Evolutionary conservation across 2,329 filamentous ascomycete genomes (phyloP), one percentile per base, ranked within the genome.

Genomic region (Cladosporium austrohemisphaericum): DNA sequence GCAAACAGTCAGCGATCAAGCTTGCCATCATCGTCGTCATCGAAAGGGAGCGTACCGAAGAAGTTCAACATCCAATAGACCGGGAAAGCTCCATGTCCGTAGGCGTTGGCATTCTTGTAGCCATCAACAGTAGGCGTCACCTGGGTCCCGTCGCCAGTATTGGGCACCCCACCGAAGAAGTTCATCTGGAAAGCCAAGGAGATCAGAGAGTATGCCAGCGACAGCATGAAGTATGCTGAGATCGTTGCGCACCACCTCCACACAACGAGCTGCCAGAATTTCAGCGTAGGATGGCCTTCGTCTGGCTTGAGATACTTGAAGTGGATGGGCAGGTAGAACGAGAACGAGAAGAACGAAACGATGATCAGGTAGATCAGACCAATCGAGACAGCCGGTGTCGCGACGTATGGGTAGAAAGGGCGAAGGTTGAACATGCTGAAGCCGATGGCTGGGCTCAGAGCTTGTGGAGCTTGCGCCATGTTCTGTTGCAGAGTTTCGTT

Each of bases 341-440:
- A 72, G 63, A 81, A 84, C 22, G 75, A 80, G 69, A 85, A 84
- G 68, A 85, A 85, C 0, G 80, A 78, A 32, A 85, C 72, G 57
- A 85, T 84, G 57, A 85, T 84, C 1, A 84, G 68, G 59, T 85
- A 85, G 56, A 85, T 84, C 22, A 85, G 65, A 0, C 81, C 81
- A 46, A 85, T 81, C 1, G 73, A 78, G 2, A 84, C 76, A 1
- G 80, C 74, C 0, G 81, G 82, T 2, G 76, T 79, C 1, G 74
- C 68, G 2, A 72, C 72, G 5, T 76, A 70, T 0, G 80, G 80
- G 13, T 61, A 66, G 60, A 85, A 84, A 0, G 81, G 81, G 2
- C 81, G 71, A 4, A 85, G 69, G 50, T 85, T 81, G 62, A 76
- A 71, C 13, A 68, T 68, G 3, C 71, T 75, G 62, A 81, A 81